Percentiles rank a stretch among this genome's conserved stretches.
These are phyloP conservation scores for Termitomyces sp. DNA, from an alignment of 768 basidiomycete genomes.

Conservation along the genomic window DNA sequence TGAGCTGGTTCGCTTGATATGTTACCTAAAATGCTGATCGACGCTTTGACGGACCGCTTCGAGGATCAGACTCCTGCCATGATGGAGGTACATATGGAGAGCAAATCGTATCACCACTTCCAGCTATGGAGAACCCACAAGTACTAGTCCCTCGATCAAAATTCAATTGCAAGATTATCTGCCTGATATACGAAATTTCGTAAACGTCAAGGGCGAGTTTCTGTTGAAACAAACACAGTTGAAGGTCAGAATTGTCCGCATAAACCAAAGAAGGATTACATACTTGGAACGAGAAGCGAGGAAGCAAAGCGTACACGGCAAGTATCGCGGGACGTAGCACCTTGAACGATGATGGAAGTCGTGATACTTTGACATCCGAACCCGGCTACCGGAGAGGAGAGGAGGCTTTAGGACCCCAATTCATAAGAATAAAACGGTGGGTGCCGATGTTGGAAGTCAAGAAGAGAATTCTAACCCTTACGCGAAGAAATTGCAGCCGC, in stretches of 20 bases:
- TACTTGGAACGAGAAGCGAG: conserved; percentile 9
- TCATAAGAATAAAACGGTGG: not conserved
- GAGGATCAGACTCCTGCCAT: conserved; percentile 6
- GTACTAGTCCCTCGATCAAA: not conserved
- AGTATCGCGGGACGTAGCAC: conserved; percentile 14
- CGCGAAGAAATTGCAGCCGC: not conserved
- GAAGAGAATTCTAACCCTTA: not conserved
- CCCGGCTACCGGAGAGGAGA: conserved; percentile 7
- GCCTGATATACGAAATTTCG: not conserved
- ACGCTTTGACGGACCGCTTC: conserved; percentile 12
- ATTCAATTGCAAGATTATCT: not conserved
- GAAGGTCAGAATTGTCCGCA: not conserved
- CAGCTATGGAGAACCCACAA: not conserved
- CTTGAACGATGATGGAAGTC: conserved; percentile 7
- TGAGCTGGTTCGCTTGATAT: conserved; percentile 6
- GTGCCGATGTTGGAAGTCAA: not conserved
- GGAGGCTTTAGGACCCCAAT: not conserved
- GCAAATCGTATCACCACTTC: not conserved
- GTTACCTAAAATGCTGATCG: conserved; percentile 8
- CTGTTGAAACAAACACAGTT: not conserved
- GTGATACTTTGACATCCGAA: conserved; percentile 10
- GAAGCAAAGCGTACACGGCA: conserved; percentile 9
- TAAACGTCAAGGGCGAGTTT: not conserved
- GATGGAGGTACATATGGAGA: not conserved
- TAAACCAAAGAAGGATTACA: conserved; percentile 8